phyloP scores from a whole-genome alignment of 495 filamentous ascomycete genomes.

The Glarea lozoyensis region DNA sequence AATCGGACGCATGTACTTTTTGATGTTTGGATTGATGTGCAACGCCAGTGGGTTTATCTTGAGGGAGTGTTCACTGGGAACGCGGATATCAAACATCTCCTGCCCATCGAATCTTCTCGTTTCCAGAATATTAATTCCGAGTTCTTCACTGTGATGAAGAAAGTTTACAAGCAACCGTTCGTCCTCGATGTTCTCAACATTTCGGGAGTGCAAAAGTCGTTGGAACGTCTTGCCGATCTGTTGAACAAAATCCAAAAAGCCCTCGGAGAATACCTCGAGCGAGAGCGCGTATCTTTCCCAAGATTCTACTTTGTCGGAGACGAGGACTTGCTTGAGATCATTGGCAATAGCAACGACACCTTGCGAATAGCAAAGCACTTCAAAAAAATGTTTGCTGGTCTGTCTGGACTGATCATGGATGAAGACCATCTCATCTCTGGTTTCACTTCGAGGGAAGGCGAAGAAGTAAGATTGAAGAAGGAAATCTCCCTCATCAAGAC shows the following conservation, averaged over 20 bases:
- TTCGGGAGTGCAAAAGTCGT: slow-evolving; percentile 84
- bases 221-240: slow-evolving; percentile 88
- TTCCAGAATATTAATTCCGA: slow-evolving; percentile 99
- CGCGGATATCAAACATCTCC: slow-evolving; percentile 95
- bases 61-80: slow-evolving; percentile 98
- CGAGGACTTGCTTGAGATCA: slow-evolving; percentile 98
- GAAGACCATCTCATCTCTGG: slow-evolving; percentile 82
- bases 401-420: slow-evolving; percentile 84
- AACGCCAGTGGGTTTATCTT: slow-evolving; percentile 98
- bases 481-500: slow-evolving; percentile 87
- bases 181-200: slow-evolving; percentile 94
- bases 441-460: slow-evolving; percentile 92
- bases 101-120: slow-evolving; percentile 88
- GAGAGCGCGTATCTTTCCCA: slow-evolving; percentile 92
- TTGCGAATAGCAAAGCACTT: slow-evolving; percentile 94
- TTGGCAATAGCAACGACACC: slow-evolving; percentile 97
- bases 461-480: slow-evolving; percentile 77
- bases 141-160: slow-evolving; percentile 97
- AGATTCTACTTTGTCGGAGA: slow-evolving; percentile 99
- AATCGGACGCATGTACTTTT: slow-evolving; percentile 96
- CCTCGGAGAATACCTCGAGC: slow-evolving; percentile 95
- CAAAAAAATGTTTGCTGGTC: slow-evolving; percentile 98
- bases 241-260: slow-evolving; percentile 99
- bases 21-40: slow-evolving; percentile 99
- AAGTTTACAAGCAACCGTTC: slow-evolving; percentile 89